Evolutionary conservation across 805 yeast species (phyloP), one percentile per base, ranked within the genome.

Genomic region (Cephaloascus fragrans): DNA sequence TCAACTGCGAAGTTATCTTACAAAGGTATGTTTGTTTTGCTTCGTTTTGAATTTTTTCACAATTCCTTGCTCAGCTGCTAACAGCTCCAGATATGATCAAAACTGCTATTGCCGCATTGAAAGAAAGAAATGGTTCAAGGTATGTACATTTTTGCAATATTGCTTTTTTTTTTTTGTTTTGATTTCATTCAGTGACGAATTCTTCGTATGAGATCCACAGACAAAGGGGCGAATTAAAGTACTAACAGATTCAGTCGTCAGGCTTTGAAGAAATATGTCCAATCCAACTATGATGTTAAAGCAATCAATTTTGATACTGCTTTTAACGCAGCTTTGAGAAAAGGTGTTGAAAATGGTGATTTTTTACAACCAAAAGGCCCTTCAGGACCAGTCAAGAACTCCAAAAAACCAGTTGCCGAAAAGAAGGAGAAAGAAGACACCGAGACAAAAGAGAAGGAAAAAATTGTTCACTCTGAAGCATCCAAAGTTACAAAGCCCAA

Each of bases 361-460:
- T 83, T 86, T 47, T 57, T 71, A 35, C 95, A 84, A 64, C 95
- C 95, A 56, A 85, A 86, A 65, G 95, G 95, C 36, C 81, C 95
- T 16, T 79, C 94, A 10, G 95, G 95, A 37, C 85, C 95, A 36
- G 75, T 85, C 47, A 84, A 85, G 62, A 59, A 82, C 44, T 69
- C 64, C 54, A 75, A 75, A 64, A 58, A 64, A 50, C 64, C 47
- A 18, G 36, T 15, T 15, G 37, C 12, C 6, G 28, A 23, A 8
- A 23, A 23, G 12, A 8, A 26, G 8, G 32, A 34, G 10, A 35
- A 8, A 23, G n/a, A n/a, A 37, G 36, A n/a, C n/a, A 38, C 19
- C 5, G 59, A 45, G 36, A 35, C 44, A 9, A 49, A 47, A 28
- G 56, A 53, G 52, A 55, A 57, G 50, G 54, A 57, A 43, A 38